Evolutionary conservation across 768 basidiomycete genomes (phyloP).

Genomic region (Amanita fuliginea): DNA sequence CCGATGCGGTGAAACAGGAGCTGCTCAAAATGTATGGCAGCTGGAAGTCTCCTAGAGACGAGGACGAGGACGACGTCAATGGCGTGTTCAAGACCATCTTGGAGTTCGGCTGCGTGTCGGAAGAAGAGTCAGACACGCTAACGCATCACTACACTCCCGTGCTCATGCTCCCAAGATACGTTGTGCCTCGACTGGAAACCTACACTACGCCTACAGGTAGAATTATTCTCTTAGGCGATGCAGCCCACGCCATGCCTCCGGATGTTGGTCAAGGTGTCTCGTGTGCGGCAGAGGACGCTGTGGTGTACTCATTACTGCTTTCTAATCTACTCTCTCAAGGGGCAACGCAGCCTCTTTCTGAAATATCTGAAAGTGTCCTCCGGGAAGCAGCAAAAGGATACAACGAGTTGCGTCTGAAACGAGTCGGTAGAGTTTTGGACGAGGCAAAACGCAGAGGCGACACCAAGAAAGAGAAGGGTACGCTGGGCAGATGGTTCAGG

Average conservation of each 20-base stretch:
- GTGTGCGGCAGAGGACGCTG: slow-evolving; percentile 28
- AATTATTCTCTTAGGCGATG: slow-evolving; percentile 30
- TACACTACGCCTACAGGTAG: slow-evolving; percentile 18
- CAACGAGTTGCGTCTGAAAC: slow-evolving; percentile 22
- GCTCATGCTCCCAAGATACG: slow-evolving; percentile 26
- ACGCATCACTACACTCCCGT: slow-evolving; percentile 9
- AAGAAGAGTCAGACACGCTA: slow-evolving; percentile 4
- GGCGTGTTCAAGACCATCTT: slow-evolving; percentile 18
- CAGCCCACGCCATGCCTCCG: slow-evolving; percentile 33
- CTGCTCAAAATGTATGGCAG: slow-evolving; percentile 20
- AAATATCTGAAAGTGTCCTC: neutral
- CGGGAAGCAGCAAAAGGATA: neutral
- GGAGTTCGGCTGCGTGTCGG: slow-evolving; percentile 16
- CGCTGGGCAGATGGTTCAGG: slow-evolving; percentile 20
- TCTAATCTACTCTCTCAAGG: slow-evolving; percentile 16
- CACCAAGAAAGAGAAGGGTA: slow-evolving; percentile 19
- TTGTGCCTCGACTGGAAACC: slow-evolving; percentile 23
- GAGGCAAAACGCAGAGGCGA: slow-evolving; percentile 20
- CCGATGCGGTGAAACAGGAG: slow-evolving; percentile 15
- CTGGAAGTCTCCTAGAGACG: slow-evolving; percentile 21
- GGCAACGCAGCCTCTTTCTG: neutral
- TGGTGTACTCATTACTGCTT: slow-evolving; percentile 23
- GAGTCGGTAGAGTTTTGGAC: slow-evolving; percentile 21
- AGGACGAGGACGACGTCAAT: slow-evolving; percentile 14
- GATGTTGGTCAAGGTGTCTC: slow-evolving; percentile 31